A percentile compares a stretch with the other conserved stretches of the same genome.
Evolutionary conservation across 2,329 filamentous ascomycete species (phyloP).

Genomic region (Trichoderma koningiopsis): DNA sequence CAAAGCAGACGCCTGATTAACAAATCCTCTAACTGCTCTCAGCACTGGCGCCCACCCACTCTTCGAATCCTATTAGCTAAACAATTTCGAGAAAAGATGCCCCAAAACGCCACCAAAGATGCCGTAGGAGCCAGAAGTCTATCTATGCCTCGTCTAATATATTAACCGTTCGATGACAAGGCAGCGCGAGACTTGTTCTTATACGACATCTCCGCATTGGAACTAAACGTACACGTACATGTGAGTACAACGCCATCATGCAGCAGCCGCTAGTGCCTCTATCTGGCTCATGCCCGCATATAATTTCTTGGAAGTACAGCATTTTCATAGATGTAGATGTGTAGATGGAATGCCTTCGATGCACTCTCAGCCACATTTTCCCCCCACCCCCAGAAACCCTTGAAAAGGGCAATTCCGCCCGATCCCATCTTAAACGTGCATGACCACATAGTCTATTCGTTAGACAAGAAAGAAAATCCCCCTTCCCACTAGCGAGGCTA

Average conservation of each 20-base stretch:
- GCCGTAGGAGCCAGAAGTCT: neutral
- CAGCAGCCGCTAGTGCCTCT: neutral
- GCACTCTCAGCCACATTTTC: neutral
- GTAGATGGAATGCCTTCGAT: neutral
- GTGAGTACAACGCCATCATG: neutral
- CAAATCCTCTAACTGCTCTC: conserved; percentile 2
- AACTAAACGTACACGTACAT: neutral
- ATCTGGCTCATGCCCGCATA: neutral
- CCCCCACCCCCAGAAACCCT: neutral
- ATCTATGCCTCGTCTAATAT: neutral
- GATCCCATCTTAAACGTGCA: neutral
- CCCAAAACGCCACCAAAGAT: neutral
- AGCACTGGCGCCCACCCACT: neutral
- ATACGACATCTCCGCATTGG: neutral
- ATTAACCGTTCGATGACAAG: neutral
- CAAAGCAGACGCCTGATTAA: conserved; percentile 6
- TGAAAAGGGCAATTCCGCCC: neutral
- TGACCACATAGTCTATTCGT: neutral
- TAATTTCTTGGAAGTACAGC: neutral
- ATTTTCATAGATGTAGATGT: neutral
- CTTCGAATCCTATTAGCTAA: neutral
- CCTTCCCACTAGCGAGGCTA: neutral
- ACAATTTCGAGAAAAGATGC: neutral
- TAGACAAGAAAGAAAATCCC: neutral
- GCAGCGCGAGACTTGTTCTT: neutral